Evolutionary conservation across 83 land plant species (phyloP), one percentile per base, ranked within the genome.

Genomic region (Diphasiastrum complanatum): DNA sequence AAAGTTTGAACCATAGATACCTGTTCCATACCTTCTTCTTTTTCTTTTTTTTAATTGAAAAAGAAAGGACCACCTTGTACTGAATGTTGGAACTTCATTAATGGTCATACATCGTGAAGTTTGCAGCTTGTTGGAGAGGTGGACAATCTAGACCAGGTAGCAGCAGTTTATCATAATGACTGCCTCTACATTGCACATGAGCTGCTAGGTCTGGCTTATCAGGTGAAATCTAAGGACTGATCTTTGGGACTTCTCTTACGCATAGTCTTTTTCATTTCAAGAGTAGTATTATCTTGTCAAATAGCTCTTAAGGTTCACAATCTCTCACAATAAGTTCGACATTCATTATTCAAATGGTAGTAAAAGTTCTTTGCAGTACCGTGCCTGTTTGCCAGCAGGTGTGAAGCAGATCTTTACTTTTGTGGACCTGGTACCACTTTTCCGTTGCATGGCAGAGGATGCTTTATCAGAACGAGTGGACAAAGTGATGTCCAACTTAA

Each of bases 141-240:
- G 8, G 64, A 79, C 30, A 75, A 60, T 28, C 62, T 88, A 57
- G 80, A 75, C 46, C 87, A 86, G 72, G 85, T 69, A 43, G 88
- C 96, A 54, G 69, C 80, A 28, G 61, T 89, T 5, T 64, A 81
- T 43, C 88, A 89, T 68, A 89, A 86, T 66, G 96, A 89, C 51
- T 86, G 86, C 55, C 67, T 76, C 45, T 81, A 86, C 69, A 43
- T 89, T 53, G 84, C 92, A 27, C 76, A 86, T 31, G 88, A 89
- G 72, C 75, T 81, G 26, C 70, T 79, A 56, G 80, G 75, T 27
- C 80, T 86, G 70, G 79, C 85, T n/a, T 83, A 80, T 74, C 83
- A 86, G 96, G 96, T 89, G 59, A 47, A 43, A 27, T 61, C 10
- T 20, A 8, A 14, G 12, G 6, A 8, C 43, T 8, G 12, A 40